These are phyloP conservation scores for Backusella liffmaniae DNA, from an alignment of 192 early-diverging fungal genomes.

Conservation along the genomic window DNA sequence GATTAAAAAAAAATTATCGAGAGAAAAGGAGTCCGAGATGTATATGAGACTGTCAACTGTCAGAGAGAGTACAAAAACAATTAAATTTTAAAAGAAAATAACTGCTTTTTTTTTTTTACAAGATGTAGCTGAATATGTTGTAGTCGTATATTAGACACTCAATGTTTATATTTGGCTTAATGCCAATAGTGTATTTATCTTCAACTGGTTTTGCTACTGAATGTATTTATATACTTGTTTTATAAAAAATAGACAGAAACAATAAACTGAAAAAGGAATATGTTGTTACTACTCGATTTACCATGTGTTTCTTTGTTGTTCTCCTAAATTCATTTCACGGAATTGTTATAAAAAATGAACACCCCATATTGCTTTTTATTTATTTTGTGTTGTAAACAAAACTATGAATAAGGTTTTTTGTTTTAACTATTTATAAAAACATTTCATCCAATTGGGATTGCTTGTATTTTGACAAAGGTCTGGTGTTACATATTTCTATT, in stretches of 20 bases:
- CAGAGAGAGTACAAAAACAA: not conserved
- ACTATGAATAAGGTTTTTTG: not conserved
- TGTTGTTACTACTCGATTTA: not conserved
- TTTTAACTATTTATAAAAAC: not conserved
- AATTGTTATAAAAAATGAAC: not conserved
- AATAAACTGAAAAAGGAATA: not conserved
- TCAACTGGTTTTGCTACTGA: too few relatives aligned
- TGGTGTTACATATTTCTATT: not conserved
- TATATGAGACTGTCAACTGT: not conserved
- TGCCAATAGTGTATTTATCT: too few relatives aligned
- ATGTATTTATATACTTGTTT: too few relatives aligned
- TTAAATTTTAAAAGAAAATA: too few relatives aligned
- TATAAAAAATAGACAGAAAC: not conserved
- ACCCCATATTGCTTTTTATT: not conserved
- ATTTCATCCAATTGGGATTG: not conserved
- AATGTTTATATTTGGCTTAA: too few relatives aligned
- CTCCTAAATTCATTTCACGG: not conserved
- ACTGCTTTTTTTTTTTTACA: too few relatives aligned
- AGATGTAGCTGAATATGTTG: too few relatives aligned
- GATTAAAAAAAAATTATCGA: too few relatives aligned
- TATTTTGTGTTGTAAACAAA: not conserved
- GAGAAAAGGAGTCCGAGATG: not conserved
- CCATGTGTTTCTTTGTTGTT: not conserved
- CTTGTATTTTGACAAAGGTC: not conserved
- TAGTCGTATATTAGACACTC: too few relatives aligned